phyloP scores from a whole-genome alignment of 2,329 filamentous ascomycete species.

The Zasmidium cellare region DNA sequence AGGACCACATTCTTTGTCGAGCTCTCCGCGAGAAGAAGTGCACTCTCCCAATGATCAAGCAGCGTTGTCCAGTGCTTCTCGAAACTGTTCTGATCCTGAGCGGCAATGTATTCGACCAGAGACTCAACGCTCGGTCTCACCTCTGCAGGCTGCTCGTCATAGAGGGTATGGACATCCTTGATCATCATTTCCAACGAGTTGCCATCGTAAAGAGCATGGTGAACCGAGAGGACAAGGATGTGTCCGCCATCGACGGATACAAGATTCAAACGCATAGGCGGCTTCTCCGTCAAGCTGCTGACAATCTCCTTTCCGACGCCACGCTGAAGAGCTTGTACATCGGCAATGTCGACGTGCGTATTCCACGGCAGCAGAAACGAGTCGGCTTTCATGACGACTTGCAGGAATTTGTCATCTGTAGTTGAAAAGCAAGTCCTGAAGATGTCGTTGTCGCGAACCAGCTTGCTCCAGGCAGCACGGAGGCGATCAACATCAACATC shows the following conservation, averaged over 20 bases:
- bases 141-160: background rate
- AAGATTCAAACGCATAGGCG: slow-evolving; percentile 7
- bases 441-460: slow-evolving; percentile 13
- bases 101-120: slow-evolving; percentile 13
- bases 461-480: slow-evolving; percentile 3
- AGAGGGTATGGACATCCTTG: slow-evolving; percentile 7
- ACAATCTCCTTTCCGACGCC: slow-evolving; percentile 9
- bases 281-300: background rate
- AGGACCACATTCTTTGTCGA: slow-evolving; percentile 8
- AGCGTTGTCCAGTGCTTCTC: slow-evolving; percentile 9
- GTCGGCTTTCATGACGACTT: slow-evolving; percentile 11
- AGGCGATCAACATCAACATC: slow-evolving; percentile 10
- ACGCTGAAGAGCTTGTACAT: background rate
- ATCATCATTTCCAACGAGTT: slow-evolving; percentile 15
- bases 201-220: slow-evolving; percentile 16
- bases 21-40: slow-evolving; percentile 5
- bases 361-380: slow-evolving; percentile 1
- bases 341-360: background rate
- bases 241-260: background rate
- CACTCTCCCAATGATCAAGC: slow-evolving; percentile 8
- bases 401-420: slow-evolving; percentile 9
- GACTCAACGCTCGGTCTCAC: slow-evolving; percentile 2
- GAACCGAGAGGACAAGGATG: slow-evolving; percentile 8
- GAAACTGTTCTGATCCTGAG: slow-evolving; percentile 1
- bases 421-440: slow-evolving; percentile 13